Conservation (phyloP, 768 basidiomycete genomes). For the Chiua virens region DNA sequence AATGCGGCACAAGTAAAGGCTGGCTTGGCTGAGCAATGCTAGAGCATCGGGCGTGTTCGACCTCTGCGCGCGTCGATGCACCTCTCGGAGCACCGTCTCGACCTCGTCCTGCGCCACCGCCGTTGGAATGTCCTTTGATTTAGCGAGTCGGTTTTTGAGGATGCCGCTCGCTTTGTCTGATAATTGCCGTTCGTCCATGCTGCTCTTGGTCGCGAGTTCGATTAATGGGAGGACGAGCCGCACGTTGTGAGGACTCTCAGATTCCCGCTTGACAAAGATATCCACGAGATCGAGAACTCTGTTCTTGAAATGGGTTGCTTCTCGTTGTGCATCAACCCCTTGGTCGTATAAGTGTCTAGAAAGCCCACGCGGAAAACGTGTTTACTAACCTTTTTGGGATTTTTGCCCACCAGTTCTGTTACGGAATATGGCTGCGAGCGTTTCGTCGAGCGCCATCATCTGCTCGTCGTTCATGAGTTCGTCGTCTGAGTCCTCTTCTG, state of each 20-base stretch:
- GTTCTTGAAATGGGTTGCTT: conserved; percentile 95
- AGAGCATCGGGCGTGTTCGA: conserved; percentile 61
- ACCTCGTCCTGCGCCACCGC: conserved; percentile 30
- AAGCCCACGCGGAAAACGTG: background rate
- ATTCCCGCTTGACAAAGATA: conserved; percentile 73
- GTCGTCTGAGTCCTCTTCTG: conserved; percentile 53
- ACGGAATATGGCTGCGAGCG: conserved; percentile 85
- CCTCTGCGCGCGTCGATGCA: conserved; percentile 75
- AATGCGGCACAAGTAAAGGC: conserved; percentile 65
- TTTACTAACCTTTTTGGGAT: conserved; percentile 58
- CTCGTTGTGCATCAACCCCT: conserved; percentile 74
- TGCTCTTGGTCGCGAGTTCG: conserved; percentile 64
- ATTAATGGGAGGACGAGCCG: conserved; percentile 75
- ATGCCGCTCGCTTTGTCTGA: conserved; percentile 84
- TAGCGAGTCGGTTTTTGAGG: conserved; percentile 69
- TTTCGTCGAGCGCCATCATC: conserved; percentile 95
- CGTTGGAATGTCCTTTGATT: conserved; percentile 66
- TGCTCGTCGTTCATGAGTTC: conserved; percentile 94
- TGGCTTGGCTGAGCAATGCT: conserved; percentile 64
- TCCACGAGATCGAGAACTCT: conserved; percentile 95
- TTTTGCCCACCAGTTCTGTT: conserved; percentile 61
- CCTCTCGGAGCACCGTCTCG: conserved; percentile 50
- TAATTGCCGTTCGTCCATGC: conserved; percentile 83
- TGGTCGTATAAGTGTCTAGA: conserved; percentile 1
- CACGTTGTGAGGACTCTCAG: conserved; percentile 66